Evolutionary conservation across 2,329 filamentous ascomycete species (phyloP), one percentile per base, ranked within the genome.

Genomic region (Penicillium sp.): DNA sequence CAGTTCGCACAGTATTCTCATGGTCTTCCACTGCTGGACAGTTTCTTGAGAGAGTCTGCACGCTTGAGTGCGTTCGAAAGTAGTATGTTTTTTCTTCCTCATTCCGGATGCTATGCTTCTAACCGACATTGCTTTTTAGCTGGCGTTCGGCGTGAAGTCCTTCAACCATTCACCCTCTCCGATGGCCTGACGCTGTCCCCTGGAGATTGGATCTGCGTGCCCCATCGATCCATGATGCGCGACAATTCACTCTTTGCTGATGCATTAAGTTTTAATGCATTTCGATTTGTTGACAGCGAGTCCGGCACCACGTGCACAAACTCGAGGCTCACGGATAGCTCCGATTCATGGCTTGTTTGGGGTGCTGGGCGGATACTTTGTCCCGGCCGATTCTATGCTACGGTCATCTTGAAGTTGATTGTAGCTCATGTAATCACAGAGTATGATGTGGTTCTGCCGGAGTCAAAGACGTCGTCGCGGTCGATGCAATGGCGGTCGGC

Each of bases 1-100:
- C n/a, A n/a, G n/a, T n/a, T n/a, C n/a, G n/a, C n/a, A n/a, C n/a
- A n/a, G n/a, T n/a, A n/a, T n/a, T 40, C 40, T 20, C 12, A 26
- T 2, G 21, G 38, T 2, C 35, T 52, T 8, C 35, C 35, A 8
- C 35, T 52, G 14, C 49, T 52, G 5, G 49, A 52, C 35, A 52
- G 49, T 21, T 52, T 52, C n/a, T 11, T 52, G 12, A 52, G 43
- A 21, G 49, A 52, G 35, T 52, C 49, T 3, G 24, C 35, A 6
- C 49, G 49, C 3, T 12, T 52, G 9, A 52, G 16, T 7, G 18
- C 49, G 21, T 30, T 40, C 26, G 49, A 52, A 16, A 26, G 21
- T 12, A 52, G 33, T 35, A 33, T 28, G 28, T 33, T 14, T 43
- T 43, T 43, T 18, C 16, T 7, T 43, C 20, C 20, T n/a, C 5